A percentile compares a stretch with the other conserved stretches of the same genome.
phyloP scores from a whole-genome alignment of 2,329 filamentous ascomycete genomes.

The Aspergillus aculeatus region DNA sequence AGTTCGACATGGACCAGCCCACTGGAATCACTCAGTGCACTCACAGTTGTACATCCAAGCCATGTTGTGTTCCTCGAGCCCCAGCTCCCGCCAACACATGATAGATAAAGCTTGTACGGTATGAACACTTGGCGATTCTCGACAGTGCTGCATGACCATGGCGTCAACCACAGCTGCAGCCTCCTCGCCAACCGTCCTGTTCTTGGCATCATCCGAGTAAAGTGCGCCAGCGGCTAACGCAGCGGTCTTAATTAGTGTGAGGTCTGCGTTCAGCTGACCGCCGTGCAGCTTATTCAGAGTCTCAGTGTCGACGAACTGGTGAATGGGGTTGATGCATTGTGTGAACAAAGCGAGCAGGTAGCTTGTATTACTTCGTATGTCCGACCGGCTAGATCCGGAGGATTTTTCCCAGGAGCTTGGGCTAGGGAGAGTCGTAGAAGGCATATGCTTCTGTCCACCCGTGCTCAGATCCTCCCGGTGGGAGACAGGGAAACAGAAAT shows the following conservation, averaged over 20 bases:
- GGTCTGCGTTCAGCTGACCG: not conserved
- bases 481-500: conserved; percentile 2
- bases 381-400: no score
- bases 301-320: not conserved
- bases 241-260: not conserved
- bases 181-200: not conserved
- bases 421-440: no score
- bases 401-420: no score
- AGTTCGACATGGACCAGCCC: not conserved
- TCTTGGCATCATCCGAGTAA: not conserved
- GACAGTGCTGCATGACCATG: not conserved
- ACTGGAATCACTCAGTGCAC: not conserved
- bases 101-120: conserved; percentile 1
- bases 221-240: conserved; percentile 1
- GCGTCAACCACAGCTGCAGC: not conserved
- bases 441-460: not conserved
- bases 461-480: not conserved
- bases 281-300: not conserved
- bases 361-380: not conserved
- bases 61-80: conserved; percentile 7
- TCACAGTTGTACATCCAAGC: conserved; percentile 8
- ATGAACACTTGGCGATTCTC: not conserved
- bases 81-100: conserved; percentile 6
- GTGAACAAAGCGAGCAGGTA: not conserved
- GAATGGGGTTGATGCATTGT: not conserved